A percentile compares a stretch with the other conserved stretches of the same genome.
phyloP scores from a whole-genome alignment of 2,329 filamentous ascomycete genomes.

The Dothistroma septosporum region DNA sequence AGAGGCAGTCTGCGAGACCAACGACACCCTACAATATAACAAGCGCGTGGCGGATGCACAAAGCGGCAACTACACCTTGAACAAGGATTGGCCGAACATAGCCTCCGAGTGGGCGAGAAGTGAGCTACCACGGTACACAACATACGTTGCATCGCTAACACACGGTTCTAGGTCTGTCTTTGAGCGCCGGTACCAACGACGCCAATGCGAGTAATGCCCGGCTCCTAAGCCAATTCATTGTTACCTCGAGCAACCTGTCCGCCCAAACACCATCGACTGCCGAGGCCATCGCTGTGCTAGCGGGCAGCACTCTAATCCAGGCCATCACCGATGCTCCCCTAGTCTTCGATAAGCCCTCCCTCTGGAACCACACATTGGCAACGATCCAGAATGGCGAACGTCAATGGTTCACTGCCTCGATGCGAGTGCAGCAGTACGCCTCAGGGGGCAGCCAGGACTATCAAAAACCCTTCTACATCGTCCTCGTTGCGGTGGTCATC shows the following conservation, averaged over 20 bases:
- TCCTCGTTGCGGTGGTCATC: conserved; percentile 62
- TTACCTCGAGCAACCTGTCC: conserved; percentile 41
- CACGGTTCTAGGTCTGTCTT: conserved; percentile 31
- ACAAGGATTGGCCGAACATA: conserved; percentile 43
- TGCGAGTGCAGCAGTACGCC: conserved; percentile 65
- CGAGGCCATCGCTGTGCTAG: conserved; percentile 68
- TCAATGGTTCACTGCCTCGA: conserved; percentile 59
- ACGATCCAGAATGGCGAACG: conserved; percentile 39
- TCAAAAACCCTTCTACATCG: conserved; percentile 63
- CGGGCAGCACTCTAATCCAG: conserved; percentile 62
- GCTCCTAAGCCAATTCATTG: conserved; percentile 43
- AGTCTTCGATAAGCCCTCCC: conserved; percentile 38
- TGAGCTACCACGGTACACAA: conserved; percentile 7
- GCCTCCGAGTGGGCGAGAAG: conserved; percentile 42
- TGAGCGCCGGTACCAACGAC: conserved; percentile 43
- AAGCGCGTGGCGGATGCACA: conserved; percentile 51
- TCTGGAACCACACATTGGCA: conserved; percentile 37
- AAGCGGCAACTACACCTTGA: conserved; percentile 43
- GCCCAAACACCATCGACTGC: conserved; percentile 60
- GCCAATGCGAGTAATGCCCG: conserved; percentile 44
- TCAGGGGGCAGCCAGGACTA: conserved; percentile 59
- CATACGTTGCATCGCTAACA: neutral
- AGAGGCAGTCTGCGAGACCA: conserved; percentile 58
- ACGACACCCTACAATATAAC: conserved; percentile 55
- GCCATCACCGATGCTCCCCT: conserved; percentile 59